Evolutionary conservation across 768 basidiomycete genomes (phyloP).

Genomic region (Pleurotus citrinopileatus): DNA sequence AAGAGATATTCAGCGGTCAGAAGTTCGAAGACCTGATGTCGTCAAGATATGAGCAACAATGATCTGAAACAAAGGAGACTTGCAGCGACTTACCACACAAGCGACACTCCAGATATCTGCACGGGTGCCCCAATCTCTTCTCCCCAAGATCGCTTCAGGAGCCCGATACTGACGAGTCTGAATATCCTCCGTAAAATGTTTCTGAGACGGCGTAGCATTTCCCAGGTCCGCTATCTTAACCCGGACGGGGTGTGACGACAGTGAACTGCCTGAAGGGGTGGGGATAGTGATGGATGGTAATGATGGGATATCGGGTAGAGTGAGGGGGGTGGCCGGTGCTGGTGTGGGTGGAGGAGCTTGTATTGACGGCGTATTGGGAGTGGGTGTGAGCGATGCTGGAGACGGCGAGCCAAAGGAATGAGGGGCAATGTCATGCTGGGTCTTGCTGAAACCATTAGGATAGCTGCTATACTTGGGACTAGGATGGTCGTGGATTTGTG

Average conservation of each 20-base stretch:
- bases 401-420: conserved; percentile 16
- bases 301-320: conserved; percentile 8
- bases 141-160: conserved; percentile 91
- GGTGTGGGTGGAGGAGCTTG: conserved; percentile 18
- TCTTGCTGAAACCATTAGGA: background rate
- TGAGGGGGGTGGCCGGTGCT: conserved; percentile 10
- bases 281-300: conserved; percentile 17
- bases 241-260: conserved; percentile 50
- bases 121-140: conserved; percentile 80
- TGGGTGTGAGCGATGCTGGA: conserved; percentile 25
- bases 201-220: conserved; percentile 88
- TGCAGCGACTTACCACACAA: conserved; percentile 60
- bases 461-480: conserved; percentile 24
- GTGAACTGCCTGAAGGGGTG: conserved; percentile 11
- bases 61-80: background rate
- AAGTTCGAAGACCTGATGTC: conserved; percentile 73
- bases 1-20: conserved; percentile 91
- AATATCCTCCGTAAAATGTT: conserved; percentile 92
- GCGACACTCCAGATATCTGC: conserved; percentile 93
- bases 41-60: conserved; percentile 8
- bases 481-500: conserved; percentile 35
- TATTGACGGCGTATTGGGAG: conserved; percentile 23
- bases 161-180: conserved; percentile 95
- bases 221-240: conserved; percentile 95
- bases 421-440: conserved; percentile 11